Conservation (phyloP, 225 moss, liverwort and hornwort species). For the Bryum argenteum region DNA sequence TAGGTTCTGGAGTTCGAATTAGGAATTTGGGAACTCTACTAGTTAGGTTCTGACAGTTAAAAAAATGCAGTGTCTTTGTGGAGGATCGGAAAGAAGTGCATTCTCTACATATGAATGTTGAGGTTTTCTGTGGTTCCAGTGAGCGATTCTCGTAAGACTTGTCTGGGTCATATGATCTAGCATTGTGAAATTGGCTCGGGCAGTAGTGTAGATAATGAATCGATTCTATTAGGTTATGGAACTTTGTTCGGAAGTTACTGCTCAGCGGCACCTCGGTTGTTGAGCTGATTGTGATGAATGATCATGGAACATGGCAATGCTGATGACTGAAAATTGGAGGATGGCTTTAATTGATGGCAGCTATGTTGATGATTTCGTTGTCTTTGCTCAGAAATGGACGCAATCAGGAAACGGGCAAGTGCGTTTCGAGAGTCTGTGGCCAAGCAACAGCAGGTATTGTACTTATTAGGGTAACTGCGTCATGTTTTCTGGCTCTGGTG, state of each 20-base stretch:
- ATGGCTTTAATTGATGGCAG: neutral
- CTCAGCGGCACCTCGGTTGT: neutral
- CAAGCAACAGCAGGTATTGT: constrained; percentile 90
- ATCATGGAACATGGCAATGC: constrained; percentile 8
- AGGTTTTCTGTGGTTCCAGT: neutral
- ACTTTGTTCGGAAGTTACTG: neutral
- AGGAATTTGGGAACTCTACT: too few relatives aligned
- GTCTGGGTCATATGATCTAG: neutral
- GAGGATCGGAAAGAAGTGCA: neutral
- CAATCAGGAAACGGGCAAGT: constrained; percentile 92
- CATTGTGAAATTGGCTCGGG: too few relatives aligned
- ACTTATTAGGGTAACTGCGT: neutral
- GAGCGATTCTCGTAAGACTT: neutral
- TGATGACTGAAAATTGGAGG: neutral
- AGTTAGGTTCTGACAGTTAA: too few relatives aligned
- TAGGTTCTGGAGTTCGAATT: too few relatives aligned
- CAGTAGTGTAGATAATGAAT: too few relatives aligned
- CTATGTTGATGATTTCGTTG: neutral
- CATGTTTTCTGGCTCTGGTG: neutral
- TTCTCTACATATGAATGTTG: neutral
- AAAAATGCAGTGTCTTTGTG: too few relatives aligned
- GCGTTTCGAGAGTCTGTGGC: constrained; percentile 91
- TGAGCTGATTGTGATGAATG: neutral
- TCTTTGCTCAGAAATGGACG: constrained; percentile 76
- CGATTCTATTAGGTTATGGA: too few relatives aligned